Base-by-base conservation (phyloP, 108 stramenopile species). In the Cyclotella baltica region DNA sequence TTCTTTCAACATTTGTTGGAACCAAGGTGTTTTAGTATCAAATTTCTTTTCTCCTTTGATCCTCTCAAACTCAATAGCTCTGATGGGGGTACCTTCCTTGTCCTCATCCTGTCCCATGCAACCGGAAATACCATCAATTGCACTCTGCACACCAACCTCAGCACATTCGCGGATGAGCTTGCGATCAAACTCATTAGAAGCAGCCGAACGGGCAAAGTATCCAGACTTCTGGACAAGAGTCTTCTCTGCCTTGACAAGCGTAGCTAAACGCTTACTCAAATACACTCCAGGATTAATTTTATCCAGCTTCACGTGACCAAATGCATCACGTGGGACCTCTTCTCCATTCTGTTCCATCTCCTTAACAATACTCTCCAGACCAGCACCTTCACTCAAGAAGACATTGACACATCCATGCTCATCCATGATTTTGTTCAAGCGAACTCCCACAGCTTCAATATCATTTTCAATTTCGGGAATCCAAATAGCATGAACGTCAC, bases 51-150 rank as follows among this genome's bases (percentile, higher is more conserved):
- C 89, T 55, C 96, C 96, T 83, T 95, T 97, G 86, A 97, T 90
- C 50, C 96, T 88, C 68, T 89, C 87, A 58, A 97, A 97, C 73
- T 95, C 96, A 83, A 97, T 95, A 19, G 92, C 90, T 51, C 96
- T 88, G 57, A 96, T 90, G 38, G 92, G 92, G 11, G 20, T 65
- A n/a, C 90, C 92, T 57, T 83, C 88, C 78, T 80, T 89, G 10
- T 94, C 92, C 73, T 97, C 96, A 57, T 97, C 96, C 85, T 95
- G 84, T 57, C 96, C 96, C 90, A 95, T 95, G 81, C 93, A 93
- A 59, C 96, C 96, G 25, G 89, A 88, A 13, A 85, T 66, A 29
- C 92, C 90, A 33, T 52, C 82, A 81, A 97, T 93, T 57, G 93
- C 96, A 72, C 87, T 80, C 23, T 81, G 77, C 22, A 95, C 96